Evolutionary conservation across 805 yeast genomes (phyloP).

Genomic region (Jamesozyma piceae): DNA sequence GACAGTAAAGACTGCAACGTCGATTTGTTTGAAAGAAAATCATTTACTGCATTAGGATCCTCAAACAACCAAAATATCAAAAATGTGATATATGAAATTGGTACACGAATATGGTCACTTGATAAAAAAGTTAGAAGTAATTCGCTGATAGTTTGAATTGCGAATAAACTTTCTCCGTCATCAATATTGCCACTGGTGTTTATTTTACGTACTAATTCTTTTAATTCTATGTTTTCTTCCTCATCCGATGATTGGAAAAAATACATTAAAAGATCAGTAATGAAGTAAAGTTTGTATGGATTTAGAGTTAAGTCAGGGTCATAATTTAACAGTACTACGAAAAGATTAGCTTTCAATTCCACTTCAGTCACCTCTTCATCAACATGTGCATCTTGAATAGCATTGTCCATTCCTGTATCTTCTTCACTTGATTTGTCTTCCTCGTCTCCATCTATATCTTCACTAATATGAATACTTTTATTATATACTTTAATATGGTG

Average conservation of each 20-base stretch:
- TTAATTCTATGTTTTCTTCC: constrained; percentile 44
- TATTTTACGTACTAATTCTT: constrained; percentile 40
- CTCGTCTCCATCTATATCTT: constrained; percentile 6
- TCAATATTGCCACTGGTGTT: constrained; percentile 39
- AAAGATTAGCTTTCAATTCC: constrained; percentile 39
- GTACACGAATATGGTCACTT: constrained; percentile 59
- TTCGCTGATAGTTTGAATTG: constrained; percentile 72
- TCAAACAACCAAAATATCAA: constrained; percentile 71
- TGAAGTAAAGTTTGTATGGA: constrained; percentile 84
- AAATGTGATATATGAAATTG: constrained; percentile 69
- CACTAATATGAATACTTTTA: constrained; percentile 9
- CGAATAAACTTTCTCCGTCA: constrained; percentile 50
- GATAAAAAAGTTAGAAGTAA: constrained; percentile 57
- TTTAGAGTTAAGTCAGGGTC: constrained; percentile 64
- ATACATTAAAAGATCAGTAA: constrained; percentile 54
- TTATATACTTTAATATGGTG: constrained; percentile 51
- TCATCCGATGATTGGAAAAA: constrained; percentile 38
- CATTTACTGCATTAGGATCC: constrained; percentile 63
- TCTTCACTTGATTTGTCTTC: constrained; percentile 19
- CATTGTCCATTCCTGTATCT: constrained; percentile 5
- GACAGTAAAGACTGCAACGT: constrained; percentile 60
- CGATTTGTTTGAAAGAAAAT: constrained; percentile 59
- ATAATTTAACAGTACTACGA: constrained; percentile 63
- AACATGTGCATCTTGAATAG: neutral
- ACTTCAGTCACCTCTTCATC: constrained; percentile 23